Evolutionary conservation across 2,329 filamentous ascomycete species (phyloP).

Genomic region (Trichoderma sp.): DNA sequence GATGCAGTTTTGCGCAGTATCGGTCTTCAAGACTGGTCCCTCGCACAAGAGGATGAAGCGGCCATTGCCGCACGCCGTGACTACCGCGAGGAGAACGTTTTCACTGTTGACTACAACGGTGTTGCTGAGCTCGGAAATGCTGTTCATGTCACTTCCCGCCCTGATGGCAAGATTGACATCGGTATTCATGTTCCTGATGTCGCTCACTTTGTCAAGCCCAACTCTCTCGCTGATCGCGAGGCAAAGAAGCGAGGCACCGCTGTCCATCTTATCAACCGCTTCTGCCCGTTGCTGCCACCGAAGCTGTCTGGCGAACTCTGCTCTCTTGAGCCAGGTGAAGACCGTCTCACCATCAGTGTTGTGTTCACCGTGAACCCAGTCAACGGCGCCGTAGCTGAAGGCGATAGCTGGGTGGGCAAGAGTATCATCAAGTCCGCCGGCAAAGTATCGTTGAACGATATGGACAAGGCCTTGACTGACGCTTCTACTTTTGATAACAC

Average conservation of each 20-base stretch:
- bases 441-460: conserved; percentile 81
- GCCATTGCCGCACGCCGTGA: conserved; percentile 77
- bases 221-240: conserved; percentile 93
- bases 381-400: conserved; percentile 77
- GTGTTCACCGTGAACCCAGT: conserved; percentile 87
- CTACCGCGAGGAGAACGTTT: conserved; percentile 84
- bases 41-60: conserved; percentile 80
- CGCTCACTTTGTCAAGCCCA: conserved; percentile 94
- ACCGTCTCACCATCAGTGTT: conserved; percentile 88
- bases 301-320: conserved; percentile 86
- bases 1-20: conserved; percentile 94
- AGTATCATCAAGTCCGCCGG: conserved; percentile 89
- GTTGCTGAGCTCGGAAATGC: conserved; percentile 89
- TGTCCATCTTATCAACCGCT: conserved; percentile 89
- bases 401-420: conserved; percentile 92
- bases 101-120: conserved; percentile 90
- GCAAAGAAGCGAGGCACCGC: conserved; percentile 97
- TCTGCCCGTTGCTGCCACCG: conserved; percentile 84
- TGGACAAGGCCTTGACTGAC: conserved; percentile 78
- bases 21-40: conserved; percentile 87
- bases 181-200: conserved; percentile 95
- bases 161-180: conserved; percentile 87
- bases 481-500: conserved; percentile 64
- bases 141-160: conserved; percentile 83
- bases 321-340: conserved; percentile 83